Evolutionary conservation across 2,329 filamentous ascomycete species (phyloP), one percentile per base, ranked within the genome.

Genomic region (Beauveria australis): DNA sequence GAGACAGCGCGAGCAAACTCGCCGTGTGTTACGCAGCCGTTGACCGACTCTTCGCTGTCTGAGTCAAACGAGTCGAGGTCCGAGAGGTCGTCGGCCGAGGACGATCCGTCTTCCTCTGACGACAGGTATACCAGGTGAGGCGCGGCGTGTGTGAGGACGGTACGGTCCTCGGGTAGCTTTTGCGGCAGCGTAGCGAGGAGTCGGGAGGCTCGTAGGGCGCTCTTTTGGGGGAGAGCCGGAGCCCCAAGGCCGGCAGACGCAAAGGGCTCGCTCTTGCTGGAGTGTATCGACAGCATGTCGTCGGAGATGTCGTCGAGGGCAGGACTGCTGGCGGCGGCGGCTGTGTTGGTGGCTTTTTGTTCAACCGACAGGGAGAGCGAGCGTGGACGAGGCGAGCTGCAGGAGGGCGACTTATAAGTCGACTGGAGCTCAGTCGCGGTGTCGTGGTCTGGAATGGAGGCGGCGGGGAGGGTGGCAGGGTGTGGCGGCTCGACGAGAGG

Each of bases 41-140:
- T 56, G 5, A 66, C 63, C 10, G 67, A 64, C 65, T 65, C 55
- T 55, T 76, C 76, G 62, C 70, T 76, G 22, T 73, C 74, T 53
- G 77, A 80, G 64, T 82, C 78, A 64, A 74, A 72, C 52, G 51
- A 54, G 10, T 61, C 54, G 37, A 61, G 53, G 59, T 73, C 69
- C 49, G 69, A 70, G 62, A 75, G 75, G 63, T 74, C 75, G 55
- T 84, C 84, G 51, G 81, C 80, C 19, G 81, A 83, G 1, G 84
- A 84, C 1, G 84, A 87, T 33, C 79, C 83, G 64, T 87, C 85
- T 68, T 88, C 85, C 65, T 88, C 85, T 0, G 83, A 86, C 2
- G 84, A 87, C 28, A 88, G 79, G 70, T 88, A 88, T 61, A 83
- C 67, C 61, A 85, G 81, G 69, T 86, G 83, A 6, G 83, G 81